Evolutionary conservation across 768 basidiomycete species (phyloP).

Genomic region (Russula lepida): DNA sequence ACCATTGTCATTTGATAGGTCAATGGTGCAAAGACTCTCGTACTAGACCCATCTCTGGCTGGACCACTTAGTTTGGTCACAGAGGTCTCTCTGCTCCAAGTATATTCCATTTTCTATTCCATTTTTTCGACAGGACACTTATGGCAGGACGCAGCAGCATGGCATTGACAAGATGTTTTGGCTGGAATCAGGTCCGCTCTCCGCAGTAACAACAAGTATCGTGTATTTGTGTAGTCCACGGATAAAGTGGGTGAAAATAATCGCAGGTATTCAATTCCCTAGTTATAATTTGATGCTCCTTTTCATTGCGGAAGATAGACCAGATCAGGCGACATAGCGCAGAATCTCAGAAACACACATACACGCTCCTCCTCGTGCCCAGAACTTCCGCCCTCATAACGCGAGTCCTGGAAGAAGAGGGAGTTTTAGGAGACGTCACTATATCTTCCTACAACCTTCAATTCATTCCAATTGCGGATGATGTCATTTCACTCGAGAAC

Average conservation of each 20-base stretch:
- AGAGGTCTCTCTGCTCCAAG: conserved; percentile 89
- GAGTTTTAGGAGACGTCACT: conserved; percentile 92
- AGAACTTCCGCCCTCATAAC: conserved; percentile 79
- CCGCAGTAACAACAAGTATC: conserved; percentile 77
- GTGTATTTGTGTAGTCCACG: conserved; percentile 88
- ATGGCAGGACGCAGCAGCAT: conserved; percentile 63
- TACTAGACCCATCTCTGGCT: conserved; percentile 80
- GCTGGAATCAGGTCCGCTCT: conserved; percentile 84
- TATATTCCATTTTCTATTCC: conserved; percentile 26
- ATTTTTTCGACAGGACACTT: not conserved
- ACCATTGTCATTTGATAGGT: conserved; percentile 39
- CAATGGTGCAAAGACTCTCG: conserved; percentile 91
- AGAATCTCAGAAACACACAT: conserved; percentile 69
- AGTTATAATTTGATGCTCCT: not conserved
- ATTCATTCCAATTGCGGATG: conserved; percentile 88
- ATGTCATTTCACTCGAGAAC: conserved; percentile 84
- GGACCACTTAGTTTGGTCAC: conserved; percentile 94
- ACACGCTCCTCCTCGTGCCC: conserved; percentile 83
- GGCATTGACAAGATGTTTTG: conserved; percentile 99
- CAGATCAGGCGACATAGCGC: conserved; percentile 80
- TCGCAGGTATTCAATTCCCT: conserved; percentile 62
- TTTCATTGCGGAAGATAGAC: conserved; percentile 43
- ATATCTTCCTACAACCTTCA: conserved; percentile 85
- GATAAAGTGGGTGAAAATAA: conserved; percentile 78
- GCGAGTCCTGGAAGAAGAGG: conserved; percentile 87